Conservation (phyloP, 108 stramenopile genomes). For the Epithemia pelagica region DNA sequence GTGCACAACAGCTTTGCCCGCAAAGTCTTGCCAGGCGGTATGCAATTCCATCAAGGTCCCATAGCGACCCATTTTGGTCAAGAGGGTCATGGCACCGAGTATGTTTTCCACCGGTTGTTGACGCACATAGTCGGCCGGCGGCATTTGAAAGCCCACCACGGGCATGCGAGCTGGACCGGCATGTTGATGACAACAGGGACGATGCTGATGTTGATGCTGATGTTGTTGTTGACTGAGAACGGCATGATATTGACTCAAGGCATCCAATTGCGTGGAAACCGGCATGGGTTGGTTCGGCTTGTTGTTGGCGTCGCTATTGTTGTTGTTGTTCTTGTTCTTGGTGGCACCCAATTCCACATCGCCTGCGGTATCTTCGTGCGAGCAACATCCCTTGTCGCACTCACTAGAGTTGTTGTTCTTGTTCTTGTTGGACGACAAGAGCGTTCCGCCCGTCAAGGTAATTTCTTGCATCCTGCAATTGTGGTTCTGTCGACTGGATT, state of each 20-base stretch:
- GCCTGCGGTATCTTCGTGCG: background rate
- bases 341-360: background rate
- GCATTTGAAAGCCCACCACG: background rate
- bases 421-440: constrained; percentile 10
- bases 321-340: background rate
- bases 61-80: constrained; percentile 10
- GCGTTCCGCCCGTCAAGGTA: constrained; percentile 63
- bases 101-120: constrained; percentile 6
- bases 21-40: constrained; percentile 18
- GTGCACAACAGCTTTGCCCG: constrained; percentile 35
- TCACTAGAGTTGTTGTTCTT: too few species aligned
- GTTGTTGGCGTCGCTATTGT: background rate
- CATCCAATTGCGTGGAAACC: constrained; percentile 18
- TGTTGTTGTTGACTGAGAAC: background rate
- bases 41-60: background rate
- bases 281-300: background rate
- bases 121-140: constrained; percentile 6
- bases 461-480: constrained; percentile 35
- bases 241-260: constrained; percentile 22
- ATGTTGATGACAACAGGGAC: background rate
- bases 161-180: background rate
- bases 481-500: background rate
- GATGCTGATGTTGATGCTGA: background rate
- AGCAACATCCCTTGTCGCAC: too few species aligned
- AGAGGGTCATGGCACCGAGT: background rate